Conservation (phyloP, 1,139 yeast genomes). For the Lodderomyces oxycetoniae region DNA sequence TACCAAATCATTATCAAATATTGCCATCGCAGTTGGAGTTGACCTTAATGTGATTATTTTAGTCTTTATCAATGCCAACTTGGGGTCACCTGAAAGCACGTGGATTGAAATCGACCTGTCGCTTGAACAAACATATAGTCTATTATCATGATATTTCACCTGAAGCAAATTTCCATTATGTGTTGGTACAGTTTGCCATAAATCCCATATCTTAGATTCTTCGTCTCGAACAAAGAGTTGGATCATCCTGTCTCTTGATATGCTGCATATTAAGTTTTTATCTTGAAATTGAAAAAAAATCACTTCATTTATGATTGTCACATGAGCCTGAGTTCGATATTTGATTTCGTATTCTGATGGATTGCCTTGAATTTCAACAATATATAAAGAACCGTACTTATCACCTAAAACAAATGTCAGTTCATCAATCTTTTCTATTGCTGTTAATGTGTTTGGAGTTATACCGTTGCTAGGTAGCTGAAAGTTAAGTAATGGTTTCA, state of each 20-base stretch:
- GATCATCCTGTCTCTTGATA: constrained; percentile 60
- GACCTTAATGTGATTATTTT: constrained; percentile 48
- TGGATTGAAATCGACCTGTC: constrained; percentile 58
- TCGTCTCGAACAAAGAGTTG: constrained; percentile 39
- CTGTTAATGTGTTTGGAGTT: constrained; percentile 25
- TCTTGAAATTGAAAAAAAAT: constrained; percentile 24
- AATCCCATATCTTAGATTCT: constrained; percentile 38
- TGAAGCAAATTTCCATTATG: constrained; percentile 54
- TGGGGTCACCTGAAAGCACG: constrained; percentile 23
- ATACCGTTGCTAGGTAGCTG: constrained; percentile 24
- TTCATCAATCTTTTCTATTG: constrained; percentile 21
- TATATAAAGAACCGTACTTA: constrained; percentile 38
- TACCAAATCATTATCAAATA: constrained; percentile 33
- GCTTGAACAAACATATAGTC: constrained; percentile 50
- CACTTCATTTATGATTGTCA: constrained; percentile 45
- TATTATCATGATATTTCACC: constrained; percentile 25
- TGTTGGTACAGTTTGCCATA: constrained; percentile 51
- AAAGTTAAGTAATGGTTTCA: constrained; percentile 15
- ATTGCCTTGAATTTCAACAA: constrained; percentile 13
- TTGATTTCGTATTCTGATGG: constrained; percentile 4
- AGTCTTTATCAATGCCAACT: constrained; percentile 19
- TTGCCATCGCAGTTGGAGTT: constrained; percentile 39
- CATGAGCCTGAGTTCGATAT: constrained; percentile 41
- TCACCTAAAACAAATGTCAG: constrained; percentile 40
- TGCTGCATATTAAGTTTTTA: constrained; percentile 32